Evolutionary conservation across 176 grass and related monocot genomes (phyloP).

Genomic region (Carex myosuroides): DNA sequence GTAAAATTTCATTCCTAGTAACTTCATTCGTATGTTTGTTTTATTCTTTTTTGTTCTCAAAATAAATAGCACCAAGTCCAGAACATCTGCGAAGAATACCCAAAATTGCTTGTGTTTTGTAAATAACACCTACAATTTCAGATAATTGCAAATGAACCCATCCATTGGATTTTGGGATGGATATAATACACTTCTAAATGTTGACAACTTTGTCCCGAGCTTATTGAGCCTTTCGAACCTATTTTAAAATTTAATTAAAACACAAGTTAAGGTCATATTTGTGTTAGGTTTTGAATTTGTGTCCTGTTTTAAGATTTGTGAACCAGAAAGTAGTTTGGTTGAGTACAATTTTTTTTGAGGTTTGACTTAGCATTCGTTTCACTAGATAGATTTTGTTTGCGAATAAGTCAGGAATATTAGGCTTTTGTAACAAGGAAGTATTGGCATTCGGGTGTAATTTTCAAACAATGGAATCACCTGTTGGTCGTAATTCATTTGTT

Average conservation of each 20-base stretch:
- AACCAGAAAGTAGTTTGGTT: neutral
- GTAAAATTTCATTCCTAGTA: constrained; percentile 21
- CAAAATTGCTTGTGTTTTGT: neutral
- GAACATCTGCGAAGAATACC: neutral
- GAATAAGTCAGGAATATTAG: neutral
- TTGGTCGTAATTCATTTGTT: neutral
- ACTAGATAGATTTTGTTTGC: neutral
- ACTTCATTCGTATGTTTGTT: neutral
- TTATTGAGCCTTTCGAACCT: neutral
- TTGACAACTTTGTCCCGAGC: neutral
- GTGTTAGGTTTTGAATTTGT: neutral
- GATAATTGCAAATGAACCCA: neutral
- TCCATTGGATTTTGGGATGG: neutral
- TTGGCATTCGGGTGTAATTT: neutral
- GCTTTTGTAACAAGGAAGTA: neutral
- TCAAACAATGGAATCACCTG: neutral
- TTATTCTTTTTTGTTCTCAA: neutral
- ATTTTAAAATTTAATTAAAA: neutral
- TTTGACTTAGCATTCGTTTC: neutral
- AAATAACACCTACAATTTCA: neutral
- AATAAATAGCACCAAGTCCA: neutral
- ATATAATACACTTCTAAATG: neutral
- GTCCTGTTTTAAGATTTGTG: neutral
- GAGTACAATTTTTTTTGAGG: neutral
- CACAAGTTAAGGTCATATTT: neutral